A percentile compares a stretch with the other conserved stretches of the same genome.
phyloP scores from a whole-genome alignment of 208 protist genomes.

The Naegleria lovaniensis region DNA sequence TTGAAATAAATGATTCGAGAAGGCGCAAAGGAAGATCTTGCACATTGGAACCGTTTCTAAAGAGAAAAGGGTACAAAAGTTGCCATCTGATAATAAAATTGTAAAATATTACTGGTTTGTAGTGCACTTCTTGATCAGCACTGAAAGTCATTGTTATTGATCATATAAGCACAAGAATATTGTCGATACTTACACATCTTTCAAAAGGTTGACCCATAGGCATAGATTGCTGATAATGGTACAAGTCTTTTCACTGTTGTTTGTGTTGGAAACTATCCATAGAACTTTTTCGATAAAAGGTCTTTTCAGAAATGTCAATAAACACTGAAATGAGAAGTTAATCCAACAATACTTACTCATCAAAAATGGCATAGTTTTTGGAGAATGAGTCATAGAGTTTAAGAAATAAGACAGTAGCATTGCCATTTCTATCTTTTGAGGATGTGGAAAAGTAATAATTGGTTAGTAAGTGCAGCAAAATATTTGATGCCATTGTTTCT shows the following conservation, averaged over 20 bases:
- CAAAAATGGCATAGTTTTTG: neutral
- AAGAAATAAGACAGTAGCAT: neutral
- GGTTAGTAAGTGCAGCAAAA: neutral
- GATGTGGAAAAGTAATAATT: neutral
- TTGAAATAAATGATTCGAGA: neutral
- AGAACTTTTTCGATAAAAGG: neutral
- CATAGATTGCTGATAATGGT: neutral
- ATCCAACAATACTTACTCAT: neutral
- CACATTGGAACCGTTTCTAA: neutral
- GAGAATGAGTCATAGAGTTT: neutral
- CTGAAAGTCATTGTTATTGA: too few relatives aligned
- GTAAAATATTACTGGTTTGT: neutral
- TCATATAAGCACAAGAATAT: too few relatives aligned
- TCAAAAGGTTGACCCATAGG: neutral
- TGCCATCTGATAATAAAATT: neutral
- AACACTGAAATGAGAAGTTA: too few relatives aligned
- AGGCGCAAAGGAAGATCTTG: neutral
- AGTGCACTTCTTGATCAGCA: neutral
- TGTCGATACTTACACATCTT: neutral
- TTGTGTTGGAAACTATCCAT: neutral
- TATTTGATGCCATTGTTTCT: neutral
- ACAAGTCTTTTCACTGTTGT: neutral
- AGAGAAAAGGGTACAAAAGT: neutral
- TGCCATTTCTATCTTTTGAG: neutral
- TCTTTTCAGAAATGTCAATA: neutral